Evolutionary conservation across 2,329 filamentous ascomycete species (phyloP).

Genomic region (Fusarium sp.): DNA sequence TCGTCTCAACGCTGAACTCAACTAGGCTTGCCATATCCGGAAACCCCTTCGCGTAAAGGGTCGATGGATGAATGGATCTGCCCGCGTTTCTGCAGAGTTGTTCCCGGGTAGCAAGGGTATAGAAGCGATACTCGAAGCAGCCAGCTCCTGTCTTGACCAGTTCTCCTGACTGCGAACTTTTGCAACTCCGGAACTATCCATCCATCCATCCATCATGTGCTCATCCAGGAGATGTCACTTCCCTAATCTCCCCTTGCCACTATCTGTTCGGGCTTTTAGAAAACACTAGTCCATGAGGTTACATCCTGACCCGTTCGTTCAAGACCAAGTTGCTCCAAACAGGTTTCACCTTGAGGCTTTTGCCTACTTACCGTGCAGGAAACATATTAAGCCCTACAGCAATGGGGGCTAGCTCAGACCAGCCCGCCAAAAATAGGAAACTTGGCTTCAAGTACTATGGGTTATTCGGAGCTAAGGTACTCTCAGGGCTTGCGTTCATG

Average conservation of each 20-base stretch:
- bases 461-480: not conserved
- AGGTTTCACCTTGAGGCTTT: not conserved
- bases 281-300: constrained; percentile 3
- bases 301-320: not conserved
- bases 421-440: constrained; percentile 1
- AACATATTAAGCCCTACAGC: not conserved
- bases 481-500: not conserved
- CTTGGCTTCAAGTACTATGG: not conserved
- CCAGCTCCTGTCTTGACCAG: not conserved
- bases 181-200: not conserved
- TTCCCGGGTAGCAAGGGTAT: not conserved
- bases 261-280: constrained; percentile 3
- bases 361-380: not conserved
- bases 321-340: not conserved
- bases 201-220: constrained; percentile 5
- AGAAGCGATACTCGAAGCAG: constrained; percentile 21
- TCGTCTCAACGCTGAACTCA: not conserved
- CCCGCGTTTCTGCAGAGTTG: not conserved
- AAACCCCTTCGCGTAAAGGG: not conserved
- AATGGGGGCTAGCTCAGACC: not conserved
- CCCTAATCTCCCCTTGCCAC: not conserved
- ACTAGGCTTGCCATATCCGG: not conserved
- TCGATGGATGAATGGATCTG: not conserved
- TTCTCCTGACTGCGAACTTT: constrained; percentile 6
- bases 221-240: not conserved